Percentiles rank a stretch among this genome's conserved stretches.
These are phyloP conservation scores for Coleophoma cylindrospora DNA, from an alignment of 2,329 filamentous ascomycete genomes.

Conservation along the genomic window DNA sequence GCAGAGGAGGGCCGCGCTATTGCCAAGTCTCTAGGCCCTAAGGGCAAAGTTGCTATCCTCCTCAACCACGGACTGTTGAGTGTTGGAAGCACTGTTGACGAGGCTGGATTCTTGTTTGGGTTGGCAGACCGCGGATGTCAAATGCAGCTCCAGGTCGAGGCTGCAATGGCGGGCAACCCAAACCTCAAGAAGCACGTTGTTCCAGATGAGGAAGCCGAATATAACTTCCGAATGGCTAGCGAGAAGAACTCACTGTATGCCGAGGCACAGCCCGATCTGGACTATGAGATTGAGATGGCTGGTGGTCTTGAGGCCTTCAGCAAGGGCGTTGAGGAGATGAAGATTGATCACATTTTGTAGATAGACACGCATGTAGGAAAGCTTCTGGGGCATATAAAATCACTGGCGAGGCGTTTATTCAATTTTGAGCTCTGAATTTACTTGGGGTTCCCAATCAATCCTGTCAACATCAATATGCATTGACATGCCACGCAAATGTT, in stretches of 20 bases:
- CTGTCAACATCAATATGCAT: too few relatives aligned
- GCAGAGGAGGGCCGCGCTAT: slow-evolving; percentile 61
- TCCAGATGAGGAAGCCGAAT: slow-evolving; percentile 48
- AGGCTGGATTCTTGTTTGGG: slow-evolving; percentile 67
- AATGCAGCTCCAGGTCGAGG: slow-evolving; percentile 64
- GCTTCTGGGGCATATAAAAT: too few relatives aligned
- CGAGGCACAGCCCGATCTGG: slow-evolving; percentile 41
- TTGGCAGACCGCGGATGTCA: slow-evolving; percentile 65
- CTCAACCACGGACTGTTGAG: slow-evolving; percentile 70
- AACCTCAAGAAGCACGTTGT: slow-evolving; percentile 46
- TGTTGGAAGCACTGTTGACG: slow-evolving; percentile 67
- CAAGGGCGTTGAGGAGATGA: slow-evolving; percentile 22
- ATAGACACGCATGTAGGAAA: background rate
- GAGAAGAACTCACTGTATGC: slow-evolving; percentile 40
- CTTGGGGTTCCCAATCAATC: too few relatives aligned
- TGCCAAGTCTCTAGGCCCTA: slow-evolving; percentile 55
- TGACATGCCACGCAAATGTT: too few relatives aligned
- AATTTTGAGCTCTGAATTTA: too few relatives aligned
- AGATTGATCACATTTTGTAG: slow-evolving; percentile 20
- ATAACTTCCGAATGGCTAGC: slow-evolving; percentile 44
- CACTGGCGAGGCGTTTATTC: too few relatives aligned
- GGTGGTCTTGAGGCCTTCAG: slow-evolving; percentile 22
- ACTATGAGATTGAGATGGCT: slow-evolving; percentile 39
- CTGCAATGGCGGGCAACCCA: slow-evolving; percentile 47
- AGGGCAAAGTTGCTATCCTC: slow-evolving; percentile 54